phyloP scores from a whole-genome alignment of 2,329 filamentous ascomycete species.

The Colletotrichum spaethianum region DNA sequence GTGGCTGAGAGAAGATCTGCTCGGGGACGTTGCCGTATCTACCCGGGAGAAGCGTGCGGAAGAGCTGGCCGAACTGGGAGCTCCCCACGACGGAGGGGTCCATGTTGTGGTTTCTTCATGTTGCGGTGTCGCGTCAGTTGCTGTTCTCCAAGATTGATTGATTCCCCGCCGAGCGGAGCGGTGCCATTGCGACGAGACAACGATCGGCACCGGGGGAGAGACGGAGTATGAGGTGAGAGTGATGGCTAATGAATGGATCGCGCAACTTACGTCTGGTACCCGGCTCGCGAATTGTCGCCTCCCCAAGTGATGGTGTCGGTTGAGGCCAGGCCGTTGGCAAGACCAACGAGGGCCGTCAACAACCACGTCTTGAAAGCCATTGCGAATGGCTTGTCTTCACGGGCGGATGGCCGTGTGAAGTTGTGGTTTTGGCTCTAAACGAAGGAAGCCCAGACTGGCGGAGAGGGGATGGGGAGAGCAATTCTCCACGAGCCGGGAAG shows the following conservation, averaged over 20 bases:
- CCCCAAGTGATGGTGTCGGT: constrained; percentile 73
- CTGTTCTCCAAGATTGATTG: neutral
- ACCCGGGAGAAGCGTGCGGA: constrained; percentile 66
- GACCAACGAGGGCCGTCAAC: constrained; percentile 49
- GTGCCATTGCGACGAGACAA: neutral
- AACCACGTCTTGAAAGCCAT: constrained; percentile 39
- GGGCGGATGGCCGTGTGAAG: constrained; percentile 27
- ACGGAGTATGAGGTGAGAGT: neutral
- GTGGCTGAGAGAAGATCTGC: constrained; percentile 67
- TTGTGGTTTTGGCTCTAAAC: constrained; percentile 12
- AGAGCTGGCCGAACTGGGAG: constrained; percentile 68
- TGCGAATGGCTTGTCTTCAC: constrained; percentile 29
- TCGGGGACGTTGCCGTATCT: constrained; percentile 64
- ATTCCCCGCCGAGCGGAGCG: constrained; percentile 1
- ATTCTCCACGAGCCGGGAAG: constrained; percentile 17
- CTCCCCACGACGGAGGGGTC: constrained; percentile 71
- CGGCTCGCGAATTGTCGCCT: constrained; percentile 67
- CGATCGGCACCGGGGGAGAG: constrained; percentile 4
- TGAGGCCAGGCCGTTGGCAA: constrained; percentile 54
- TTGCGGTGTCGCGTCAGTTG: constrained; percentile 1
- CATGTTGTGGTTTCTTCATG: constrained; percentile 70
- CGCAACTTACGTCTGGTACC: constrained; percentile 65
- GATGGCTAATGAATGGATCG: neutral
- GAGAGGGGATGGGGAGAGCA: constrained; percentile 18
- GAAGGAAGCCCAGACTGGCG: constrained; percentile 35